Evolutionary conservation across 495 filamentous ascomycete genomes (phyloP), one percentile per base, ranked within the genome.

Genomic region (Stereocaulon alpinum): DNA sequence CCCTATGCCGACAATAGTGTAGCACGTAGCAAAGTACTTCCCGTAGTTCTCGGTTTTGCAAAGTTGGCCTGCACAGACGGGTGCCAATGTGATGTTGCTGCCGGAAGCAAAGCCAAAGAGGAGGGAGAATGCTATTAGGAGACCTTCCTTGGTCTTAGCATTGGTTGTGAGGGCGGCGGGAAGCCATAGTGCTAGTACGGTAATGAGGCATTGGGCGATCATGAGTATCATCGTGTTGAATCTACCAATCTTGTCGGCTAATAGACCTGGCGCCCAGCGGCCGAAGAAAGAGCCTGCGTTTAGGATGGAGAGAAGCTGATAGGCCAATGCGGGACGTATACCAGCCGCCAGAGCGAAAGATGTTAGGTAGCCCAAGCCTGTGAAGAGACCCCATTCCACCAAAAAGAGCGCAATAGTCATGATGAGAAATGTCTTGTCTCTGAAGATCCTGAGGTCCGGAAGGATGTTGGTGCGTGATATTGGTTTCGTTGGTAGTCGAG

Each of bases 211-310:
- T 17, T 79, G 70, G 20, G 73, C 71, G 0, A 76, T 73, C 51
- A 83, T 81, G 4, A 82, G 27, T n/a, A 87, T 76, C 68, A 84
- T 84, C 40, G 77, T 73, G 68, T 91, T 90, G 74, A 82, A 90
- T 29, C 81, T 77, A 0, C 88, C 88, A 34, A 86, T 67, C 56
- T 75, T 77, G 67, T 93, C 88, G 15, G 84, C 88, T 0, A 86
- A 12, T 58, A 83, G 74, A 7, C 85, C 86, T 62, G 65, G 69
- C 4, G 74, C 40, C 0, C 73, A 64, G 0, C 75, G 55, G 22
- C 60, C 53, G 27, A 51, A 15, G 55, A 22, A 69, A 6, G 71
- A 70, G 17, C 70, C 69, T 4, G 69, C 74, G 58, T 78, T 78
- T 32, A 78, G 68, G 12, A 79, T 73, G 0, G 74, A 73, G 7